A percentile compares a stretch with the other conserved stretches of the same genome.
phyloP scores from a whole-genome alignment of 2,329 filamentous ascomycete genomes.

The Colletotrichum falcatum region DNA sequence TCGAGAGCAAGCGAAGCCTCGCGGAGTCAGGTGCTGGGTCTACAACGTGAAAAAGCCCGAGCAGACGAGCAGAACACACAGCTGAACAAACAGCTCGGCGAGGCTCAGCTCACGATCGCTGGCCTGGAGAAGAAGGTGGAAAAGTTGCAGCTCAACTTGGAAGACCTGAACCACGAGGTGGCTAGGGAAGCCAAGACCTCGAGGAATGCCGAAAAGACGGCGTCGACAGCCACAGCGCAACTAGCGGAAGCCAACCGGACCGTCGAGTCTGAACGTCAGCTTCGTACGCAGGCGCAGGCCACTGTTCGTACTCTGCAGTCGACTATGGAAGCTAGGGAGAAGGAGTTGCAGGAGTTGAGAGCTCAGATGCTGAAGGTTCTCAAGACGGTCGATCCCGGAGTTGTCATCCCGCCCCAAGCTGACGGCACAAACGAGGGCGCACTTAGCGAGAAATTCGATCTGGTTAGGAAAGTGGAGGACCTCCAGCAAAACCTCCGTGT shows the following conservation, averaged over 20 bases:
- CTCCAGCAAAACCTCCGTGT: slow-evolving; percentile 90
- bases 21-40: slow-evolving; percentile 77
- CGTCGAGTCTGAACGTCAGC: slow-evolving; percentile 89
- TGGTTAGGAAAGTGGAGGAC: slow-evolving; percentile 87
- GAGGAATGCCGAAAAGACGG: slow-evolving; percentile 89
- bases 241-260: slow-evolving; percentile 90
- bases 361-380: slow-evolving; percentile 84
- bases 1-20: slow-evolving; percentile 88
- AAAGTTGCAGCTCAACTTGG: slow-evolving; percentile 86
- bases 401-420: slow-evolving; percentile 71
- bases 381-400: slow-evolving; percentile 86
- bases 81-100: slow-evolving; percentile 85
- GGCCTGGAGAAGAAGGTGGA: slow-evolving; percentile 94
- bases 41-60: slow-evolving; percentile 86
- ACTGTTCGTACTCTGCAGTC: slow-evolving; percentile 85
- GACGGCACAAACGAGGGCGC: slow-evolving; percentile 66
- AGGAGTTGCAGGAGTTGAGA: slow-evolving; percentile 84
- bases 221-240: slow-evolving; percentile 83
- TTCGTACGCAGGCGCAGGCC: slow-evolving; percentile 85
- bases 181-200: slow-evolving; percentile 90
- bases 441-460: slow-evolving; percentile 81
- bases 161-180: slow-evolving; percentile 93
- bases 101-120: slow-evolving; percentile 84
- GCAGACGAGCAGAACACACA: slow-evolving; percentile 85
- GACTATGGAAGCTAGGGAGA: slow-evolving; percentile 82